Conservation (phyloP, 371 early-diverging fungal genomes). For the Mortierella sp. region DNA sequence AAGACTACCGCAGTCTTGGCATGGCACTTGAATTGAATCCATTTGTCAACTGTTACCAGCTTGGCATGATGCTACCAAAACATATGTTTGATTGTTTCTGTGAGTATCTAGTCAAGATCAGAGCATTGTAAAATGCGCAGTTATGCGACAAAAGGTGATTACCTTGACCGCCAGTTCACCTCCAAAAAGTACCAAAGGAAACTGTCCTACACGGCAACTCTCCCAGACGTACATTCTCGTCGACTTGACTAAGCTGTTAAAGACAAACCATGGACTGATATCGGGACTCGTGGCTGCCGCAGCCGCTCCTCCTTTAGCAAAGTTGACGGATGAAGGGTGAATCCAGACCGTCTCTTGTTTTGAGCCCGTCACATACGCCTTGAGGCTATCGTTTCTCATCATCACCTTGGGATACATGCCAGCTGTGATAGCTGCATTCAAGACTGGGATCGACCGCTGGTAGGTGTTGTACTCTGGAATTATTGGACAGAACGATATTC, state of each 20-base stretch:
- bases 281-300: constrained; percentile 33
- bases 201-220: constrained; percentile 62
- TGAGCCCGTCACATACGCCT: constrained; percentile 53
- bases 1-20: constrained; percentile 73
- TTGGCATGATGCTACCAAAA: constrained; percentile 65
- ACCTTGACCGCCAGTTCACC: constrained; percentile 68
- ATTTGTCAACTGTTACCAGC: constrained; percentile 66
- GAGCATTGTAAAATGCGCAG: neutral
- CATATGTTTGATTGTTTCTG: neutral
- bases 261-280: constrained; percentile 61
- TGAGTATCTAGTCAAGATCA: neutral
- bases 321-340: constrained; percentile 74
- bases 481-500: constrained; percentile 61
- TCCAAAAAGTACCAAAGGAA: constrained; percentile 68
- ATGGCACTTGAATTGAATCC: constrained; percentile 74
- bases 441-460: constrained; percentile 60
- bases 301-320: constrained; percentile 53
- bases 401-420: constrained; percentile 78
- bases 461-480: constrained; percentile 63
- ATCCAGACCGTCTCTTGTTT: constrained; percentile 59
- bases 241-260: constrained; percentile 70
- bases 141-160: constrained; percentile 11
- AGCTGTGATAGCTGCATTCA: constrained; percentile 76
- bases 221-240: constrained; percentile 70
- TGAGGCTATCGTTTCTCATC: constrained; percentile 40